Evolutionary conservation across 31 red algal species (phyloP).

Genomic region (Asparagopsis taxiformis): DNA sequence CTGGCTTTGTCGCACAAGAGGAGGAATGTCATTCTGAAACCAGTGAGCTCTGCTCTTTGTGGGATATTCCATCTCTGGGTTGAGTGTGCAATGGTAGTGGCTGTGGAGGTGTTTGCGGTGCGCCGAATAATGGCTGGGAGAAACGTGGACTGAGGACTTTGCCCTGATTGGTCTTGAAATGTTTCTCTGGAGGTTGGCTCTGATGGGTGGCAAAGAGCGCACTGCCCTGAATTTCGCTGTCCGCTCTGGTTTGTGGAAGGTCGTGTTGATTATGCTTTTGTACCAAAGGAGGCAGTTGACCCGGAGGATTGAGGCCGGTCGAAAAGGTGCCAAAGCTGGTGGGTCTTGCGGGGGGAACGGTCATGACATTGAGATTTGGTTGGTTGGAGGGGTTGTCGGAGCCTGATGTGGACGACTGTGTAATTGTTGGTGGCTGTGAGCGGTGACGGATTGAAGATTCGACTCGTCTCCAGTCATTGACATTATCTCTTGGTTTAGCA

Average conservation of each 20-base stretch:
- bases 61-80: background rate
- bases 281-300: slow-evolving; percentile 16
- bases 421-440: background rate
- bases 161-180: slow-evolving; percentile 22
- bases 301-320: background rate
- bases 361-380: slow-evolving; percentile 12
- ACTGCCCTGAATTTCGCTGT: slow-evolving; percentile 11
- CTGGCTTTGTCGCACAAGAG: slow-evolving; percentile 2
- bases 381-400: slow-evolving; percentile 13
- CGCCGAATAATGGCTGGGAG: slow-evolving; percentile 16
- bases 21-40: background rate
- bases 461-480: slow-evolving; percentile 17
- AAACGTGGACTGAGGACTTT: slow-evolving; percentile 7
- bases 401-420: background rate
- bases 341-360: background rate
- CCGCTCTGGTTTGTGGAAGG: slow-evolving; percentile 5
- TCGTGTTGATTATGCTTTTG: slow-evolving; percentile 9
- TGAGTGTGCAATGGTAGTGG: background rate
- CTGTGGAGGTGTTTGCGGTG: background rate
- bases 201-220: slow-evolving; percentile 2
- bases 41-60: background rate
- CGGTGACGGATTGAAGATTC: background rate
- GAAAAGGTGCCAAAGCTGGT: slow-evolving; percentile 2
- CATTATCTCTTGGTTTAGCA: slow-evolving; percentile 38
- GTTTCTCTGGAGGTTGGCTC: slow-evolving; percentile 10